A percentile compares a stretch with the other conserved stretches of the same genome.
Evolutionary conservation across 208 protist species (phyloP).

Genomic region (Wallacemonas collosoma): DNA sequence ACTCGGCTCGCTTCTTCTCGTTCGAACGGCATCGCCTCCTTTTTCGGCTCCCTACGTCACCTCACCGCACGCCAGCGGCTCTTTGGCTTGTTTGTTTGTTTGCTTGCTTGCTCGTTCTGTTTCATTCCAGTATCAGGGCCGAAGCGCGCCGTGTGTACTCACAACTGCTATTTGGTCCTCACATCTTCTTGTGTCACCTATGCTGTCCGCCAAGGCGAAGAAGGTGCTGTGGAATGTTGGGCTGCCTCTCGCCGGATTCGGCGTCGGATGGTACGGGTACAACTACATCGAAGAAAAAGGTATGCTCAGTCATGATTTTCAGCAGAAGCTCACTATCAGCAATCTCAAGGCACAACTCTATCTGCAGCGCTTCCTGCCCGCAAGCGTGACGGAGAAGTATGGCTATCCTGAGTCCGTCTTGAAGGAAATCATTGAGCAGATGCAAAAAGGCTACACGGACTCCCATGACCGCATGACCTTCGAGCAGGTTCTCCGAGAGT

Average conservation of each 20-base stretch:
- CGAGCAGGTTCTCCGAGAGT: conserved; percentile 75
- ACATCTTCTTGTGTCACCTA: background rate
- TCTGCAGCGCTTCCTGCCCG: conserved; percentile 56
- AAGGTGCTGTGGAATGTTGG: conserved; percentile 22
- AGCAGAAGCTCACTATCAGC: conserved; percentile 47
- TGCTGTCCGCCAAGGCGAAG: conserved; percentile 8
- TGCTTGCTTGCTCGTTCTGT: no score
- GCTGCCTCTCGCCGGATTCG: conserved; percentile 65
- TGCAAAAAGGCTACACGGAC: conserved; percentile 51
- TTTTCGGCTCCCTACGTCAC: no score
- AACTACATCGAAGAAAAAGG: conserved; percentile 40
- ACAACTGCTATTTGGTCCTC: no score
- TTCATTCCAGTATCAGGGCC: no score
- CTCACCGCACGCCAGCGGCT: no score
- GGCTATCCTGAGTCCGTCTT: conserved; percentile 54
- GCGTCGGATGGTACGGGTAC: conserved; percentile 63
- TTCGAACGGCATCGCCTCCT: no score
- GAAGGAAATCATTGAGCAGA: conserved; percentile 40
- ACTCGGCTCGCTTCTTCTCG: no score
- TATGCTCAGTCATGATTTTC: conserved; percentile 35
- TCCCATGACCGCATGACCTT: conserved; percentile 68
- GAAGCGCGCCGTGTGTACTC: no score
- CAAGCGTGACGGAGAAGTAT: conserved; percentile 54
- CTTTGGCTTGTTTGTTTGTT: no score
- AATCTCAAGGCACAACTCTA: conserved; percentile 67